These are phyloP conservation scores for Sanghuangporus weigelae DNA, from an alignment of 1,284 basidiomycete genomes.

Conservation along the genomic window DNA sequence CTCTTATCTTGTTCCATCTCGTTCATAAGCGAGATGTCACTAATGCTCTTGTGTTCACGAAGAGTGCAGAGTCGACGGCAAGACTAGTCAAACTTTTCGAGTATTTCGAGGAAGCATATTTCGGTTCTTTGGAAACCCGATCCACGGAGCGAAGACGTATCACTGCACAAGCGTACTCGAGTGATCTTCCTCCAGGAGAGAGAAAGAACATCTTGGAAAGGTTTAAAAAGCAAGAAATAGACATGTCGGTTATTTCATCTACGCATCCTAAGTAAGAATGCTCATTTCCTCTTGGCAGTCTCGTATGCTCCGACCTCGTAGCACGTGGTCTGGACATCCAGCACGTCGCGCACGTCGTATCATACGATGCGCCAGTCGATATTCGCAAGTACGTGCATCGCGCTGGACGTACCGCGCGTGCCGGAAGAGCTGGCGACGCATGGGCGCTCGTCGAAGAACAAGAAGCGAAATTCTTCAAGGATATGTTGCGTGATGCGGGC, in stretches of 20 bases:
- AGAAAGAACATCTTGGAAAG: constrained; percentile 74
- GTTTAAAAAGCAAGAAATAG: constrained; percentile 78
- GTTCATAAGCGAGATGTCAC: constrained; percentile 56
- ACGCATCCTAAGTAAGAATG: not conserved
- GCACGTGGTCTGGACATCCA: constrained; percentile 96
- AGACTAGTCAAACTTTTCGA: constrained; percentile 81
- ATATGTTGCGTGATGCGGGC: constrained; percentile 65
- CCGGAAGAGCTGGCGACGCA: constrained; percentile 80
- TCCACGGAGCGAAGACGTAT: constrained; percentile 29
- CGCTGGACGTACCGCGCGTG: constrained; percentile 91
- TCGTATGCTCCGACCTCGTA: constrained; percentile 94
- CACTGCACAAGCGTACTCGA: constrained; percentile 74
- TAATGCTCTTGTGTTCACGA: constrained; percentile 91
- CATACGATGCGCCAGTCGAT: constrained; percentile 94
- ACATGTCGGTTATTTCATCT: constrained; percentile 59
- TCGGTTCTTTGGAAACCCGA: constrained; percentile 7
- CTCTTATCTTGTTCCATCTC: constrained; percentile 86
- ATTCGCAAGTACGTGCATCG: constrained; percentile 98
- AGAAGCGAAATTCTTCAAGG: constrained; percentile 88
- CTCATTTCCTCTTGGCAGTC: constrained; percentile 37
- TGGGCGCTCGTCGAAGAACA: constrained; percentile 97
- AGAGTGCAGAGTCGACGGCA: constrained; percentile 86
- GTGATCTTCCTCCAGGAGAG: constrained; percentile 74
- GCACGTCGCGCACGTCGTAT: constrained; percentile 87
- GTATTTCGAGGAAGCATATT: constrained; percentile 66